These are phyloP conservation scores for Fulvia fulva DNA, from an alignment of 2,329 filamentous ascomycete species.

Conservation along the genomic window DNA sequence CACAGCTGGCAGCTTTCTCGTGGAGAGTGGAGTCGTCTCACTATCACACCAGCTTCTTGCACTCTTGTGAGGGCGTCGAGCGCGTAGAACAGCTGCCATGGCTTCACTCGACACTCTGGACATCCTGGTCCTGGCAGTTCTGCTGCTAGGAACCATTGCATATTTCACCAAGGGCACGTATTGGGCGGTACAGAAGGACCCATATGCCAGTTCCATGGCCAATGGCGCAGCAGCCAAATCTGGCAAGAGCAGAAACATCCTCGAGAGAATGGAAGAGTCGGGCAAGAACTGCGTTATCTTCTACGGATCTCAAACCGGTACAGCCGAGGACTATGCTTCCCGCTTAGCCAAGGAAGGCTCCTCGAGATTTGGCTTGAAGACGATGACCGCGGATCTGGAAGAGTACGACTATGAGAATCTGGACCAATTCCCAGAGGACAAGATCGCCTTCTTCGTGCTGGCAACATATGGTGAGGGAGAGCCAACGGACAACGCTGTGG, in stretches of 20 bases:
- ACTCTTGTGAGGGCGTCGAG: neutral
- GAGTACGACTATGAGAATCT: constrained; percentile 97
- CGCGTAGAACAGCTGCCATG: constrained; percentile 54
- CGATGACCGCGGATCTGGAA: constrained; percentile 96
- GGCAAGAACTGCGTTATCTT: constrained; percentile 98
- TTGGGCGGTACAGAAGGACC: constrained; percentile 85
- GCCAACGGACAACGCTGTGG: constrained; percentile 96
- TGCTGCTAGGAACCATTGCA: constrained; percentile 81
- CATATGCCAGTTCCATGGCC: constrained; percentile 73
- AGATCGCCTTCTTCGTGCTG: constrained; percentile 89
- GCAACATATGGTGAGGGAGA: constrained; percentile 98
- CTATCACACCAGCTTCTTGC: neutral
- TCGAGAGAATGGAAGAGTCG: constrained; percentile 93
- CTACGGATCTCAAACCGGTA: constrained; percentile 97
- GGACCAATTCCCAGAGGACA: constrained; percentile 82
- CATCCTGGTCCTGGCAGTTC: constrained; percentile 79
- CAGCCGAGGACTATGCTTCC: constrained; percentile 96
- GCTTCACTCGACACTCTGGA: constrained; percentile 95
- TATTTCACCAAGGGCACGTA: constrained; percentile 98
- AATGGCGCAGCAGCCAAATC: constrained; percentile 65
- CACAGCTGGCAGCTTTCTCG: neutral
- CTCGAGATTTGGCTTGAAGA: constrained; percentile 91
- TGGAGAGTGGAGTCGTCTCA: neutral
- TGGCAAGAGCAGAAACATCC: constrained; percentile 82
- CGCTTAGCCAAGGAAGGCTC: constrained; percentile 95